Evolutionary conservation across 1,284 basidiomycete genomes (phyloP).

Genomic region (Sporisorium reilianum): DNA sequence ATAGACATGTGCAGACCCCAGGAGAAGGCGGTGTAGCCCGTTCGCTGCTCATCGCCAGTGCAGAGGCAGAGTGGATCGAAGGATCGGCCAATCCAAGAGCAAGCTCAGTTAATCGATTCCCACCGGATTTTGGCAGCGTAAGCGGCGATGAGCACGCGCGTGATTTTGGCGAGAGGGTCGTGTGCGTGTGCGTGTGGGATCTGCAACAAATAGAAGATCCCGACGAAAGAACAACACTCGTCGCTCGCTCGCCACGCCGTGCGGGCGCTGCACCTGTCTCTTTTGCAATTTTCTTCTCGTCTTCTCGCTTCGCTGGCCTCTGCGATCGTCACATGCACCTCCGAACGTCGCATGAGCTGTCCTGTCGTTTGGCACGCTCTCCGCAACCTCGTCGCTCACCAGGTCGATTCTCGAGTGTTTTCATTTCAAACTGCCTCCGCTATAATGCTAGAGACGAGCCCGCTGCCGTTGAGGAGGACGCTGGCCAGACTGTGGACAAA

Average conservation of each 20-base stretch:
- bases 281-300: neutral
- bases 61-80: neutral
- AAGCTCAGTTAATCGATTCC: slow-evolving; percentile 2
- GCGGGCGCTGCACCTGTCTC: neutral
- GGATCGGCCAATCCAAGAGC: neutral
- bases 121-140: neutral
- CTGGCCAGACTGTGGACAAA: no score
- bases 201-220: slow-evolving; percentile 9
- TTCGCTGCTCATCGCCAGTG: no score
- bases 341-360: slow-evolving; percentile 15
- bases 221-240: slow-evolving; percentile 25
- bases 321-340: slow-evolving; percentile 42
- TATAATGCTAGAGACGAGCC: neutral
- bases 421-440: neutral
- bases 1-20: no score
- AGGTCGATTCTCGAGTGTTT: neutral
- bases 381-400: no score
- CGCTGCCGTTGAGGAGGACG: neutral
- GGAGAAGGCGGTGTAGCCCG: no score
- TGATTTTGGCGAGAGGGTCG: neutral
- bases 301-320: slow-evolving; percentile 9
- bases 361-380: no score
- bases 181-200: slow-evolving; percentile 16
- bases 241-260: neutral
- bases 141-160: slow-evolving; percentile 3